Evolutionary conservation across 495 filamentous ascomycete genomes (phyloP).

Genomic region (Durotheca rogersii): DNA sequence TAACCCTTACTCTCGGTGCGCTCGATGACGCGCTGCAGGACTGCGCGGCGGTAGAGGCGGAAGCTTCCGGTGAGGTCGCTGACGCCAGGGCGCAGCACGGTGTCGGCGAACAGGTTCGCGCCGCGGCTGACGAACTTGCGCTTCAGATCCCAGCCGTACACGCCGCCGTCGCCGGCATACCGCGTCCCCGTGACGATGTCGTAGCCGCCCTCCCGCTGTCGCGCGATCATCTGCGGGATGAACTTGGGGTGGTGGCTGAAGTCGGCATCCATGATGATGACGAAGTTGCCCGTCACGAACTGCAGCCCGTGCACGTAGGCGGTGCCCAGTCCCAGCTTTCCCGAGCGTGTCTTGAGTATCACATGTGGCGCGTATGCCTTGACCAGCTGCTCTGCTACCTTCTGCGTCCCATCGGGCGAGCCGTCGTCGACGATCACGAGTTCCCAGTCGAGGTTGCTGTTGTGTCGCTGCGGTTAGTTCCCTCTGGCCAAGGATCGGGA

Average conservation of each 20-base stretch:
- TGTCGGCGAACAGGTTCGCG: constrained; percentile 94
- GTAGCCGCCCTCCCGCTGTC: constrained; percentile 68
- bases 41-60: constrained; percentile 85
- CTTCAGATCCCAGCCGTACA: constrained; percentile 97
- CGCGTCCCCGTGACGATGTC: constrained; percentile 97
- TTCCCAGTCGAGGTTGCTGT: constrained; percentile 93
- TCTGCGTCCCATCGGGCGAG: constrained; percentile 93
- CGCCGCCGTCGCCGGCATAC: constrained; percentile 86
- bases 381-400: constrained; percentile 84
- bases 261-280: constrained; percentile 99
- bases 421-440: constrained; percentile 96
- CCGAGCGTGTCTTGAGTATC: constrained; percentile 78
- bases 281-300: constrained; percentile 83
- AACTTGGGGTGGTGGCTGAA: constrained; percentile 99
- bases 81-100: constrained; percentile 90
- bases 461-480: constrained; percentile 7
- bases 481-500: background rate
- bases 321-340: constrained; percentile 94
- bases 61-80: constrained; percentile 95
- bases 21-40: constrained; percentile 85
- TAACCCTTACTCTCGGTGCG: constrained; percentile 93
- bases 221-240: constrained; percentile 81
- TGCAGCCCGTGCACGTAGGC: constrained; percentile 94
- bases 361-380: constrained; percentile 78
- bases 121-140: constrained; percentile 87